phyloP scores from a whole-genome alignment of 306 rosid species.

The Cyclanthera cordifolia region DNA sequence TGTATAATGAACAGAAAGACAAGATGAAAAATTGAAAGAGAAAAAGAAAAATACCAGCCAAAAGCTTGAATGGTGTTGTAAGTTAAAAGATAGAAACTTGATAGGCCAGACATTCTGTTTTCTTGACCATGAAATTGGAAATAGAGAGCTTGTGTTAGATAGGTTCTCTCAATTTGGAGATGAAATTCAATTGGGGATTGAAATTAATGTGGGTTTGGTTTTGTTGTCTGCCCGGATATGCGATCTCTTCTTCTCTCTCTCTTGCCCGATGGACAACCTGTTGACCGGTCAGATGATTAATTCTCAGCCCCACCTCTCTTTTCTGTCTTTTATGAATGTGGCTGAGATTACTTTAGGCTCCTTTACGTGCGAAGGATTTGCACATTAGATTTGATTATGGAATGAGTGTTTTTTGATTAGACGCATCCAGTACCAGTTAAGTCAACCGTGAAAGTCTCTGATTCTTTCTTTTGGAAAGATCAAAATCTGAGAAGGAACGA shows the following conservation, averaged over 20 bases:
- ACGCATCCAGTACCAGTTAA: neutral
- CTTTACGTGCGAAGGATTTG: neutral
- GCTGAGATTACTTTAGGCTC: neutral
- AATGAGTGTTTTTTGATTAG: neutral
- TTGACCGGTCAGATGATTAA: neutral
- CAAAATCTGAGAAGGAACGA: too few species aligned
- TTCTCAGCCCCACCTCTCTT: neutral
- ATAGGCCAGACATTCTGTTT: constrained; percentile 26
- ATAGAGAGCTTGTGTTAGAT: neutral
- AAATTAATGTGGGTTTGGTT: neutral
- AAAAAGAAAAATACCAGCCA: constrained; percentile 40
- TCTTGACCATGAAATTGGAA: neutral
- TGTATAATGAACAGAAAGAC: neutral
- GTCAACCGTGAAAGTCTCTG: neutral
- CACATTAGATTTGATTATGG: neutral
- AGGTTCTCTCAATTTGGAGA: neutral
- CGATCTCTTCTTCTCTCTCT: neutral
- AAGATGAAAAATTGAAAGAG: neutral
- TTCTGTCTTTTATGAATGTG: neutral
- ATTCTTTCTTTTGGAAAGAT: too few species aligned
- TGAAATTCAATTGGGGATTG: neutral
- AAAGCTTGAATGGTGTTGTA: constrained; percentile 64
- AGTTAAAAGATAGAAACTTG: constrained; percentile 45
- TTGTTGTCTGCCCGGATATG: neutral
- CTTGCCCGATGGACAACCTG: neutral